These are phyloP conservation scores for Pseudogymnoascus sp. DNA, from an alignment of 2,329 filamentous ascomycete species.

Conservation along the genomic window DNA sequence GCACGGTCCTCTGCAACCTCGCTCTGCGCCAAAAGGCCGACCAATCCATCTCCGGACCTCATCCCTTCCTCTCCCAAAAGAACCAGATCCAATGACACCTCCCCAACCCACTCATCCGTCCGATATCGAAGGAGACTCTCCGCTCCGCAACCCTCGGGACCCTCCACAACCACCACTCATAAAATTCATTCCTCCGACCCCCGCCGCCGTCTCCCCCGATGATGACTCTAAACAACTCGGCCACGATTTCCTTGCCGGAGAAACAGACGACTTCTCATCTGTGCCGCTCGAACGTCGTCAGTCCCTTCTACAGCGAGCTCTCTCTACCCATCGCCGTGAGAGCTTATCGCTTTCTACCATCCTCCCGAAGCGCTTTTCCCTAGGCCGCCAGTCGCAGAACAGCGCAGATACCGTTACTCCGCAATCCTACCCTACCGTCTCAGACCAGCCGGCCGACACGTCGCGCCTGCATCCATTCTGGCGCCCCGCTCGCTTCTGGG, in stretches of 20 bases:
- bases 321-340: conserved; percentile 29
- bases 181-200: conserved; percentile 55
- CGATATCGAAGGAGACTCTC: conserved; percentile 51
- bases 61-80: not conserved
- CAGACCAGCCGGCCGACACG: conserved; percentile 42
- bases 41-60: not conserved
- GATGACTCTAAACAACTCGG: conserved; percentile 45
- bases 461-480: conserved; percentile 53
- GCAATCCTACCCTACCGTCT: conserved; percentile 34
- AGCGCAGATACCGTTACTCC: conserved; percentile 18
- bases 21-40: not conserved
- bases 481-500: conserved; percentile 44
- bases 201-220: conserved; percentile 49
- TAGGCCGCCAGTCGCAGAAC: conserved; percentile 33
- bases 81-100: conserved; percentile 40
- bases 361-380: conserved; percentile 44
- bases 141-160: conserved; percentile 51
- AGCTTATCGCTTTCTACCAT: conserved; percentile 42
- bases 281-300: conserved; percentile 39
- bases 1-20: conserved; percentile 13
- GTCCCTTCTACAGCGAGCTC: conserved; percentile 46
- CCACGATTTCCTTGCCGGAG: conserved; percentile 42
- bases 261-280: conserved; percentile 24
- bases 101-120: conserved; percentile 39
- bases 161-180: conserved; percentile 44